phyloP scores from a whole-genome alignment of 441 rosid species.

The Gossypium schwendimanii region DNA sequence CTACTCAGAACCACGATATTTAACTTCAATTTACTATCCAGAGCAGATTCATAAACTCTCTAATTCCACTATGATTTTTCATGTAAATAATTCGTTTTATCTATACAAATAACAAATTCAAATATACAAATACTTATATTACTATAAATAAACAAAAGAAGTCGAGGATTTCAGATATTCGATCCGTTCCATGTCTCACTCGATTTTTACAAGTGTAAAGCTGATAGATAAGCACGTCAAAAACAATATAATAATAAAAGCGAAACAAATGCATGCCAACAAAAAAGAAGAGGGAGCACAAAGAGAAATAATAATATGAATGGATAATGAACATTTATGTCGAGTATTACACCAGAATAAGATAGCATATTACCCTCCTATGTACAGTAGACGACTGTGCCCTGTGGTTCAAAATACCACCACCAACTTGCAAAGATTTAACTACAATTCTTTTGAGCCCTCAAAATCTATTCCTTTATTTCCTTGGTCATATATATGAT shows the following conservation, averaged over 20 bases:
- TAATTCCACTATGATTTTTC: too few species aligned
- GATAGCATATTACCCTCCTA: constrained; percentile 26
- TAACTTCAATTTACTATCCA: too few species aligned
- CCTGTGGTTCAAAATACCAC: constrained; percentile 23
- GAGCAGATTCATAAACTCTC: too few species aligned
- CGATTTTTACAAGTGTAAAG: too few species aligned
- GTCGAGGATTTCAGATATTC: too few species aligned
- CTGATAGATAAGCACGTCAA: not conserved
- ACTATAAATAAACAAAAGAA: too few species aligned
- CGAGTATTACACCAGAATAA: constrained; percentile 21
- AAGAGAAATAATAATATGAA: constrained; percentile 19
- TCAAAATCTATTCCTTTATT: constrained; percentile 22
- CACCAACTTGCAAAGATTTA: constrained; percentile 27
- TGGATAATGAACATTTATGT: constrained; percentile 30
- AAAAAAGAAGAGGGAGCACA: not conserved
- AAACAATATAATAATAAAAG: too few species aligned
- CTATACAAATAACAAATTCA: too few species aligned
- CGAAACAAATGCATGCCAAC: not conserved
- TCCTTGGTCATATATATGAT: constrained; percentile 15
- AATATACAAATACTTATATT: too few species aligned
- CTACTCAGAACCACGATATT: too few species aligned
- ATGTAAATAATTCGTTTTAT: too few species aligned
- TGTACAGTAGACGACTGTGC: constrained; percentile 21
- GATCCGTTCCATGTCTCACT: too few species aligned
- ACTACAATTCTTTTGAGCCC: constrained; percentile 24